These are phyloP conservation scores for Candida oleophila DNA, from an alignment of 805 yeast genomes.

Conservation along the genomic window DNA sequence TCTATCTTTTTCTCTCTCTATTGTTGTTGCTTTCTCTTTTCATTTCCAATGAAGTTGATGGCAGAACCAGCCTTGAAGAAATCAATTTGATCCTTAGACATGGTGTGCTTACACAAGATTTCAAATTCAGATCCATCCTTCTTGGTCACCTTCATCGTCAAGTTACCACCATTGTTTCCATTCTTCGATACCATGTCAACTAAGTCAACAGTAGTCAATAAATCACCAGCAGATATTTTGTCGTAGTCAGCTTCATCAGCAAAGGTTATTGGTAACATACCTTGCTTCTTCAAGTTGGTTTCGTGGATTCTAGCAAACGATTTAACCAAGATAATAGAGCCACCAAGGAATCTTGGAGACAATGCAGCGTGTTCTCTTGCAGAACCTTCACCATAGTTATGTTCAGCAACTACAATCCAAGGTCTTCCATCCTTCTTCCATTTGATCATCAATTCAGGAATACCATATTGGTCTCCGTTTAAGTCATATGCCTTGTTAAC, in stretches of 20 bases:
- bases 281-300: constrained; percentile 97
- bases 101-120: constrained; percentile 85
- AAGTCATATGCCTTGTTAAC: constrained; percentile 87
- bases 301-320: constrained; percentile 98
- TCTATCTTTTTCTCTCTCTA: too few relatives aligned
- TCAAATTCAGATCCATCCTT: constrained; percentile 65
- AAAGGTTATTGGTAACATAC: constrained; percentile 92
- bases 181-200: constrained; percentile 72
- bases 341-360: constrained; percentile 93
- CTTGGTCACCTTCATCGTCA: constrained; percentile 73
- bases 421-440: constrained; percentile 86
- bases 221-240: constrained; percentile 71
- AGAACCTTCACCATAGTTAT: constrained; percentile 98
- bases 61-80: constrained; percentile 98
- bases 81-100: constrained; percentile 94
- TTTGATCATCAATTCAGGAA: constrained; percentile 95
- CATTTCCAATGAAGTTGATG: constrained; percentile 81
- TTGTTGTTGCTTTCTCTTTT: constrained; percentile 19
- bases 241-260: constrained; percentile 91
- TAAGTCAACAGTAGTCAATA: constrained; percentile 70
- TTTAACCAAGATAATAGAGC: constrained; percentile 81
- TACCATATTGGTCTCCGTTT: constrained; percentile 72
- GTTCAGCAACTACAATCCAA: constrained; percentile 96
- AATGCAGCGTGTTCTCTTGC: constrained; percentile 99
- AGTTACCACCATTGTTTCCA: constrained; percentile 85